Percentiles rank a stretch among this genome's conserved stretches.
These are phyloP conservation scores for Oehlia diaphana DNA, from an alignment of 192 early-diverging fungal genomes.

Conservation along the genomic window DNA sequence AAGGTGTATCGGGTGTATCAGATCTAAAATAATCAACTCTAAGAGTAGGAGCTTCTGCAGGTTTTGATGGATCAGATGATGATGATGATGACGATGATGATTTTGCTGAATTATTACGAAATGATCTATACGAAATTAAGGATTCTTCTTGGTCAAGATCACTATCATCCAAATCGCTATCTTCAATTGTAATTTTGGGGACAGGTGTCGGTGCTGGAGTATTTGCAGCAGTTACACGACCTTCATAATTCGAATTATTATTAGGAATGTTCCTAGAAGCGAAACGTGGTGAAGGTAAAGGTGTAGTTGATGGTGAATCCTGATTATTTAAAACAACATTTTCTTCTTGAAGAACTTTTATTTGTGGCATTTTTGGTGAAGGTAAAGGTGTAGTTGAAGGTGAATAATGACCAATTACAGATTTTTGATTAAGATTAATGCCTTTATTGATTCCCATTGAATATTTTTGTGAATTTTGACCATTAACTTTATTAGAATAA, in stretches of 20 bases:
- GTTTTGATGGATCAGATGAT: not conserved
- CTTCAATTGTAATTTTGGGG: not conserved
- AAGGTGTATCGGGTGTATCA: not conserved
- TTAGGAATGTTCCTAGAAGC: not conserved
- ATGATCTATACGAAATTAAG: not conserved
- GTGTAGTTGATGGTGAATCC: not conserved
- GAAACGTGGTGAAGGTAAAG: not conserved
- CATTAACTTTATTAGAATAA: not conserved
- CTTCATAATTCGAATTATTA: not conserved
- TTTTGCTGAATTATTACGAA: not conserved
- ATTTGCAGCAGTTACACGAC: not conserved
- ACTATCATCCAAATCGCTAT: not conserved
- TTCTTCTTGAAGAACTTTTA: not conserved
- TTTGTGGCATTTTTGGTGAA: not conserved
- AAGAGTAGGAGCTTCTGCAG: not conserved
- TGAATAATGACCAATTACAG: not conserved
- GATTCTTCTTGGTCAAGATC: not conserved
- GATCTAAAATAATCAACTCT: not conserved
- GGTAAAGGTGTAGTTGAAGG: not conserved
- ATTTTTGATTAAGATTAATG: not conserved
- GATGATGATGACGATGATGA: not conserved
- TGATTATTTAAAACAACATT: not conserved
- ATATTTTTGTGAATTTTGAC: slow-evolving; percentile 7
- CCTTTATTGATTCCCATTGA: too few relatives aligned
- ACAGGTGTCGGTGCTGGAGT: not conserved